Percentiles rank a stretch among this genome's conserved stretches.
Conservation (phyloP, 805 yeast species). For the Yamadazyma philogaea region DNA sequence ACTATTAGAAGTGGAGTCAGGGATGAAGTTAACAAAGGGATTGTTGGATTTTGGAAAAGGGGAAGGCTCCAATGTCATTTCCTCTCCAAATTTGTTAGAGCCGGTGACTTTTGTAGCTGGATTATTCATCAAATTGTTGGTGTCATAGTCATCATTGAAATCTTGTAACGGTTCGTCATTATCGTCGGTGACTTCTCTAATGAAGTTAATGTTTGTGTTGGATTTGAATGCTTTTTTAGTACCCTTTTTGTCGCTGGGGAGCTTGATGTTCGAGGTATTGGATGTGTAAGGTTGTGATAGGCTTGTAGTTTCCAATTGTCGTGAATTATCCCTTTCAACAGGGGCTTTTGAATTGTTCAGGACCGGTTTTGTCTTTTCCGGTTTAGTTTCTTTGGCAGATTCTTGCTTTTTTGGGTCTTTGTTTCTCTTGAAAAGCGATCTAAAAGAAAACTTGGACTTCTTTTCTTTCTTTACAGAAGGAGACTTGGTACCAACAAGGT, state of each 20-base stretch:
- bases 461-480: constrained; percentile 9
- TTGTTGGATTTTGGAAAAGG: constrained; percentile 18
- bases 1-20: background rate
- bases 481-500: constrained; percentile 13
- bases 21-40: constrained; percentile 12
- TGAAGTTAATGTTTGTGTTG: constrained; percentile 21
- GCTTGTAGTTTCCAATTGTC: too few relatives aligned
- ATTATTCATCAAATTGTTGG: constrained; percentile 20
- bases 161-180: constrained; percentile 14
- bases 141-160: constrained; percentile 17
- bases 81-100: constrained; percentile 23
- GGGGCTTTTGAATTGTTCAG: too few relatives aligned
- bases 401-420: constrained; percentile 13
- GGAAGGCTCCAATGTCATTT: constrained; percentile 23
- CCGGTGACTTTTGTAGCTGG: constrained; percentile 25
- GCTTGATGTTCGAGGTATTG: constrained; percentile 10
- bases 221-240: constrained; percentile 14
- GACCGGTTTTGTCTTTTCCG: too few relatives aligned
- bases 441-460: constrained; percentile 37
- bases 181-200: constrained; percentile 29
- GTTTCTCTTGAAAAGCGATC: constrained; percentile 35
- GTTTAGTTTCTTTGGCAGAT: background rate
- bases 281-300: constrained; percentile 5
- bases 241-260: constrained; percentile 12
- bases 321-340: too few relatives aligned